phyloP scores from a whole-genome alignment of 1,284 basidiomycete species.

The Ustanciosporium gigantosporum region DNA sequence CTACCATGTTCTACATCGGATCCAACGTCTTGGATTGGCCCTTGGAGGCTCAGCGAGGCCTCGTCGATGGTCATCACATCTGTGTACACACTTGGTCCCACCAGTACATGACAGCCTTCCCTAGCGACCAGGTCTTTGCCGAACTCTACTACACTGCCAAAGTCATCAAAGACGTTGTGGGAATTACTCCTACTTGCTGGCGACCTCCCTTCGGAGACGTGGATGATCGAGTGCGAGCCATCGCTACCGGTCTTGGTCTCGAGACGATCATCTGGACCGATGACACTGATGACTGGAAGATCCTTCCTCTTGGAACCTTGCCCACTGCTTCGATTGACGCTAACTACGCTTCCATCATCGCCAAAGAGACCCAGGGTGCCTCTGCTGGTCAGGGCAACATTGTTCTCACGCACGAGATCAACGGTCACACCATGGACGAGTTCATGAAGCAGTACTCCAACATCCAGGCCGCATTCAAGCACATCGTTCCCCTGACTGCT shows the following conservation, averaged over 20 bases:
- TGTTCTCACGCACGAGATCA: conserved; percentile 58
- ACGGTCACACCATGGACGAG: conserved; percentile 52
- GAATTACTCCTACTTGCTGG: conserved; percentile 65
- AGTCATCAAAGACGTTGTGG: conserved; percentile 65
- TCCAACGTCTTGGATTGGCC: conserved; percentile 67
- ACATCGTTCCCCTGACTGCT: conserved; percentile 56
- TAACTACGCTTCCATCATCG: conserved; percentile 64
- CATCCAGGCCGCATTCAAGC: conserved; percentile 50
- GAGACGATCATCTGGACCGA: conserved; percentile 65
- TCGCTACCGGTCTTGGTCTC: conserved; percentile 64
- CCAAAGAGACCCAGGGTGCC: conserved; percentile 59
- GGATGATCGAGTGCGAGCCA: conserved; percentile 66
- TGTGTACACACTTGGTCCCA: conserved; percentile 63
- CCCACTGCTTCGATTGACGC: conserved; percentile 59
- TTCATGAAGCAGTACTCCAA: conserved; percentile 50
- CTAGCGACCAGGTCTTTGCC: conserved; percentile 65
- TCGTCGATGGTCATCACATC: conserved; percentile 55
- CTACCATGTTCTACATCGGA: conserved; percentile 65
- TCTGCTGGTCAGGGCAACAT: conserved; percentile 62
- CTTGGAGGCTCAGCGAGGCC: conserved; percentile 64
- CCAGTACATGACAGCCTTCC: conserved; percentile 65
- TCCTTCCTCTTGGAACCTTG: conserved; percentile 54
- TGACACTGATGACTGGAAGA: conserved; percentile 64
- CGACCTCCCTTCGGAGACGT: conserved; percentile 65
- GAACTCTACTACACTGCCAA: conserved; percentile 67